Base-by-base conservation (phyloP, 306 rosid genomes). In the Dryas octopetala region DNA sequence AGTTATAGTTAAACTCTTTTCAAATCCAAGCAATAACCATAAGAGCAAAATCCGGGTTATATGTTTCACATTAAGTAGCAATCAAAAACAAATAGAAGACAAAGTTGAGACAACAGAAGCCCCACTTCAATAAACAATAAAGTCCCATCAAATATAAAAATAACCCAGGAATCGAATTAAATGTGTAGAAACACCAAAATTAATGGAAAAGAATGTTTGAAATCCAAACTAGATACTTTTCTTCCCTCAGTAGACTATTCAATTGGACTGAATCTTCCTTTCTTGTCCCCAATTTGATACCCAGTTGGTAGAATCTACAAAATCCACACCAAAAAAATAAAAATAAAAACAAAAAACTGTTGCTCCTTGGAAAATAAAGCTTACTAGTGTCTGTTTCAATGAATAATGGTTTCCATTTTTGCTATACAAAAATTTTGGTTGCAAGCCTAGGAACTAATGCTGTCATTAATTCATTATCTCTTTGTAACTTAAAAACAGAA, bases 181-280 rank as follows among this genome's bases (percentile, higher is more conserved):
- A 74, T 66, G 59, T 68, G 16, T 48, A 1, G 13, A 51, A 49
- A 41, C 49, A 14, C 45, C 2, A 45, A 66, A 68, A 77, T 45
- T 32, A 32, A 32, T 32, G 38, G 76, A 76, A 79, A 72, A 28
- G 44, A 83, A 54, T 45, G 50, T 78, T 58, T 62, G 63, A 62
- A 63, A 23, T 65, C 63, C 76, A 81, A 84, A 87, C 80, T 73
- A 84, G 74, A 76, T 73, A 55, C 74, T 51, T 14, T 62, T 68
- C 61, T 71, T 60, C 66, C 50, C 71, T 62, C 38, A 5, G 76
- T 58, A 75, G 79, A 74, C 76, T 75, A 74, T 77, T 77, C 75
- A 70, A 67, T 77, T 59, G 47, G 68, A 77, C 76, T 75, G 70
- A 76, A 66, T 64, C 38, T 19, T 13, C 11, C 59, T 6, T 12